phyloP scores from a whole-genome alignment of 2,329 filamentous ascomycete species.

The Botrytis fragariae region DNA sequence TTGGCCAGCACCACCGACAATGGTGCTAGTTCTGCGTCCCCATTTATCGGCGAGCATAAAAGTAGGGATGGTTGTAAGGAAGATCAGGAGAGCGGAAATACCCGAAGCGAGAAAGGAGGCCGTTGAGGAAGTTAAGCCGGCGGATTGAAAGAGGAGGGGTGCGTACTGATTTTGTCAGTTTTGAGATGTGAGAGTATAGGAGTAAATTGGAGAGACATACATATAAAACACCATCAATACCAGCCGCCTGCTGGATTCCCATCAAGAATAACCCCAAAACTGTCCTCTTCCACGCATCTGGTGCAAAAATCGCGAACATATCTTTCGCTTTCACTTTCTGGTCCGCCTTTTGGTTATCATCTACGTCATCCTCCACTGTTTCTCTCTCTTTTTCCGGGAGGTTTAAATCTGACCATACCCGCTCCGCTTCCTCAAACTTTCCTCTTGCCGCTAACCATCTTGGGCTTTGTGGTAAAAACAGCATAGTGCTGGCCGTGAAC shows the following conservation, averaged over 20 bases:
- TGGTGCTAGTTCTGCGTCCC: conserved; percentile 53
- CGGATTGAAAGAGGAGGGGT: conserved; percentile 57
- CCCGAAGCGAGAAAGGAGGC: conserved; percentile 61
- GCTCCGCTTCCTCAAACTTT: conserved; percentile 45
- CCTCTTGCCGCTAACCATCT: conserved; percentile 55
- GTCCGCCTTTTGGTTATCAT: conserved; percentile 20
- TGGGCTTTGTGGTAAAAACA: conserved; percentile 53
- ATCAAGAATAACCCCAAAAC: conserved; percentile 55
- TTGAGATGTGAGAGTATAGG: neutral
- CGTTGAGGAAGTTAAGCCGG: conserved; percentile 53
- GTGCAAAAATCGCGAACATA: conserved; percentile 38
- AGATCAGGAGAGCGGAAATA: conserved; percentile 57
- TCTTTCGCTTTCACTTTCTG: conserved; percentile 24
- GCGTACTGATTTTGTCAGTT: conserved; percentile 48
- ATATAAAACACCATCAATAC: conserved; percentile 62
- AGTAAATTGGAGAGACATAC: conserved; percentile 41
- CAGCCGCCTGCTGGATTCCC: conserved; percentile 57
- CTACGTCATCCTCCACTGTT: conserved; percentile 25
- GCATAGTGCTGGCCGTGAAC: conserved; percentile 41
- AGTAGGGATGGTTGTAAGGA: conserved; percentile 55
- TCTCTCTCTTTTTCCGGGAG: conserved; percentile 32
- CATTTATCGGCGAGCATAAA: conserved; percentile 56
- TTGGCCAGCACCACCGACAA: conserved; percentile 52
- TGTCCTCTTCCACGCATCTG: conserved; percentile 48
- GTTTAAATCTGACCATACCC: conserved; percentile 38